Percentiles rank a stretch among this genome's conserved stretches.
phyloP scores from a whole-genome alignment of 495 filamentous ascomycete genomes.

The Bathelium albidoporum region DNA sequence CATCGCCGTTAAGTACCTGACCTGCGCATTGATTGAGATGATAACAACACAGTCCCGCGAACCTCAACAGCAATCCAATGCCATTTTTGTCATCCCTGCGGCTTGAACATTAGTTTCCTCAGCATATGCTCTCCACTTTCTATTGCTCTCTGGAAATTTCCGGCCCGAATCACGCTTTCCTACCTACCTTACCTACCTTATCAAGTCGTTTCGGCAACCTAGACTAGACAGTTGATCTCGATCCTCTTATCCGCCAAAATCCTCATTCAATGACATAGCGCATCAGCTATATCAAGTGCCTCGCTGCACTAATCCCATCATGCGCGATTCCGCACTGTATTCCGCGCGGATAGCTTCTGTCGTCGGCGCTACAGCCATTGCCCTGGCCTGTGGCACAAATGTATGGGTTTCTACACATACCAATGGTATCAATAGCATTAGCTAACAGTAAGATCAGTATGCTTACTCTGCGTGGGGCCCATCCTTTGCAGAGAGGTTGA shows the following conservation, averaged over 20 bases:
- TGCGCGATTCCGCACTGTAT: slow-evolving; percentile 34
- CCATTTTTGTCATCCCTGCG: background rate
- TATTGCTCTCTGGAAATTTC: no score
- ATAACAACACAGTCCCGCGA: background rate
- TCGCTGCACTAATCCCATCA: slow-evolving; percentile 26
- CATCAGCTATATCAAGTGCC: background rate
- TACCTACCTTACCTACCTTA: no score
- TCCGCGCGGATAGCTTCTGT: slow-evolving; percentile 63
- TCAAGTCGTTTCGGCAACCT: background rate
- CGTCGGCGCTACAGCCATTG: slow-evolving; percentile 73
- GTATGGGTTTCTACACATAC: slow-evolving; percentile 39
- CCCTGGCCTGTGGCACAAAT: slow-evolving; percentile 87
- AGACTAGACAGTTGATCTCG: background rate
- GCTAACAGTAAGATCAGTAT: slow-evolving; percentile 50
- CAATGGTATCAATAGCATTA: slow-evolving; percentile 8
- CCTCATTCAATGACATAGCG: background rate
- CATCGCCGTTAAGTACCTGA: background rate
- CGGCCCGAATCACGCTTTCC: no score
- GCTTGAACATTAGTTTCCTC: no score
- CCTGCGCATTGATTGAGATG: no score
- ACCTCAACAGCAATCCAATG: background rate
- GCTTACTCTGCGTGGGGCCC: slow-evolving; percentile 98
- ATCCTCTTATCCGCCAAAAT: no score
- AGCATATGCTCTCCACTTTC: no score
- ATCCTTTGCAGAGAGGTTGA: slow-evolving; percentile 76